phyloP scores from a whole-genome alignment of 805 yeast genomes.

The Metschnikowia borealis region DNA sequence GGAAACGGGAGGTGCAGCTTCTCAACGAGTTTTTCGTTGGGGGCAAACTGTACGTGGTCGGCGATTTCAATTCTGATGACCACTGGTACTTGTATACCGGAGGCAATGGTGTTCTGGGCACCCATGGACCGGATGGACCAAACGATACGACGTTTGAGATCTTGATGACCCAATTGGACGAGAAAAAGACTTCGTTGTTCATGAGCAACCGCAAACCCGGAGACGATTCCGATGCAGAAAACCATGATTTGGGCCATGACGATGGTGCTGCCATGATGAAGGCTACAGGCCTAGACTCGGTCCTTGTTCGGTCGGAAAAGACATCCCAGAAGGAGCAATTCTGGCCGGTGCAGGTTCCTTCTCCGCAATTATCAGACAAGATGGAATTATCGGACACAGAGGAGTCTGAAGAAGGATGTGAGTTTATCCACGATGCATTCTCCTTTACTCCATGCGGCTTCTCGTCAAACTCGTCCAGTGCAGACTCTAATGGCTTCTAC shows the following conservation, averaged over 20 bases:
- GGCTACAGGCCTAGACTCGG: constrained; percentile 55
- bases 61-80: constrained; percentile 66
- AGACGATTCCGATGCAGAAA: constrained; percentile 38
- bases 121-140: constrained; percentile 48
- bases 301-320: constrained; percentile 33
- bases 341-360: constrained; percentile 25
- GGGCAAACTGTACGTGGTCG: constrained; percentile 71
- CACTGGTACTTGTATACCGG: constrained; percentile 89
- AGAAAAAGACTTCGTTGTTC: constrained; percentile 54
- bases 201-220: constrained; percentile 49
- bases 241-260: constrained; percentile 74
- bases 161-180: constrained; percentile 81
- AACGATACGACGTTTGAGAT: constrained; percentile 62
- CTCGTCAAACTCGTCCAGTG: constrained; percentile 77
- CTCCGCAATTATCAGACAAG: constrained; percentile 31
- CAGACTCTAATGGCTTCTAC: constrained; percentile 45
- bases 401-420: constrained; percentile 6
- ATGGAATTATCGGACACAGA: constrained; percentile 23
- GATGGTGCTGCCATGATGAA: constrained; percentile 68
- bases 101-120: constrained; percentile 28
- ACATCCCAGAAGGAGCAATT: not conserved
- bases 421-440: constrained; percentile 75
- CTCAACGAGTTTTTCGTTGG: constrained; percentile 61
- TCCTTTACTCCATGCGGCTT: constrained; percentile 93
- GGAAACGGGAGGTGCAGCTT: constrained; percentile 75